Conservation (phyloP, 1,139 yeast genomes). For the Kurtzmaniella quercitrusa region DNA sequence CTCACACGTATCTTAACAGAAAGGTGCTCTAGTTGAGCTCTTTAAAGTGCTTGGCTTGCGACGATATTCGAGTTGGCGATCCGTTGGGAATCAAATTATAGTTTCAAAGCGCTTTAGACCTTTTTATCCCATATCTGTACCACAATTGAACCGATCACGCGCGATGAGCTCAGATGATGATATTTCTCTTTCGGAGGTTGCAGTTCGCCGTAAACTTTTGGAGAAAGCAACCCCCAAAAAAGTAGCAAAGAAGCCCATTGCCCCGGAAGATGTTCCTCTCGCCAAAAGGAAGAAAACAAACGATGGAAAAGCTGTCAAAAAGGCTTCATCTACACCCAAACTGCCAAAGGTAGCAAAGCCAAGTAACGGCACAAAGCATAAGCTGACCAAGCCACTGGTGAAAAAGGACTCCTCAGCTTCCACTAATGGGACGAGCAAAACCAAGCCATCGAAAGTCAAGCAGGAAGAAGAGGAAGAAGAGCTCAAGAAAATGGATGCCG, state of each 20-base stretch:
- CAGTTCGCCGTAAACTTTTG: constrained; percentile 3
- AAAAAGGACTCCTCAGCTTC: not conserved
- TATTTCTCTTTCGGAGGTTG: constrained; percentile 7
- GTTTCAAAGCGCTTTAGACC: not conserved
- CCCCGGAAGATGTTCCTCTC: not conserved
- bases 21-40: not conserved
- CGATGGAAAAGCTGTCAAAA: constrained; percentile 1
- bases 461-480: constrained; percentile 7
- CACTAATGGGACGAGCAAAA: constrained; percentile 2
- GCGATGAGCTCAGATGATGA: constrained; percentile 9
- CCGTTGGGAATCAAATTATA: not conserved
- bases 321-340: not conserved
- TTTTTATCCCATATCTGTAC: not conserved
- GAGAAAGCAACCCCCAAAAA: constrained; percentile 3
- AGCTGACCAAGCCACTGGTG: constrained; percentile 1
- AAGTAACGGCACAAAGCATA: not conserved
- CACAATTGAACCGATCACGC: not conserved
- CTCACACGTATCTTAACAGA: not conserved
- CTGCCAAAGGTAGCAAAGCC: not conserved
- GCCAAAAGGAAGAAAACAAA: constrained; percentile 2
- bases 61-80: not conserved
- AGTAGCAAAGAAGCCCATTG: constrained; percentile 4
- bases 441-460: constrained; percentile 4
- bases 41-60: not conserved
- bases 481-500: constrained; percentile 4